Evolutionary conservation across 805 yeast species (phyloP).

Genomic region (Wickerhamomyces mucosus): DNA sequence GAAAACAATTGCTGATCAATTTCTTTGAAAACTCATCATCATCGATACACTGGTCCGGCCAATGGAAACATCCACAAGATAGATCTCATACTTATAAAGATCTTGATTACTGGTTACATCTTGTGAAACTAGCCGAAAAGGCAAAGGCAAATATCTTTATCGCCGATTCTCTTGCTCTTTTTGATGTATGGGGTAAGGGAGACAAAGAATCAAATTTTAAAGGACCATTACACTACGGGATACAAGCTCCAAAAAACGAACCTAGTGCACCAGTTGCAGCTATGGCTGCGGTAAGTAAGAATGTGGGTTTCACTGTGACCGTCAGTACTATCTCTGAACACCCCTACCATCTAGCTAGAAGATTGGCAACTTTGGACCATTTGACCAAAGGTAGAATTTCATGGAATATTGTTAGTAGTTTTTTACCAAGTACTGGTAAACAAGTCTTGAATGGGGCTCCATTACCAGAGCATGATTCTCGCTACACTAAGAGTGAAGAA

Average conservation of each 20-base stretch:
- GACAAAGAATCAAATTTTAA: slow-evolving; percentile 13
- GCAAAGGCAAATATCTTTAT: slow-evolving; percentile 29
- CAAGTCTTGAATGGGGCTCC: slow-evolving; percentile 22
- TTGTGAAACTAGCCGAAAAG: slow-evolving; percentile 25
- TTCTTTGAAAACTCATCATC: too few relatives aligned
- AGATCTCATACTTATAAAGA: slow-evolving; percentile 3
- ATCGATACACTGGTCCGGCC: too few relatives aligned
- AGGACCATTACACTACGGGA: not conserved
- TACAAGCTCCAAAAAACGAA: not conserved
- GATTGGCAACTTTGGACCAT: slow-evolving; percentile 31
- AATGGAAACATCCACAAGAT: slow-evolving; percentile 6
- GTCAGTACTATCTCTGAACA: slow-evolving; percentile 29
- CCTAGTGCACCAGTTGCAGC: slow-evolving; percentile 24
- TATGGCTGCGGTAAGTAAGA: slow-evolving; percentile 31
- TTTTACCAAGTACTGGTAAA: slow-evolving; percentile 28
- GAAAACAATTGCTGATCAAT: too few relatives aligned
- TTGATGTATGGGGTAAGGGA: too few relatives aligned
- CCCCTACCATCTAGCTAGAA: slow-evolving; percentile 29
- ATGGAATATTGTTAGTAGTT: slow-evolving; percentile 27
- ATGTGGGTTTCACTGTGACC: slow-evolving; percentile 28
- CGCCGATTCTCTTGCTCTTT: slow-evolving; percentile 29
- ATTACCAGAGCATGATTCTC: slow-evolving; percentile 23
- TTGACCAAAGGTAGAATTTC: slow-evolving; percentile 31
- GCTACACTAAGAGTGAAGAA: slow-evolving; percentile 26
- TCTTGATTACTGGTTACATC: slow-evolving; percentile 26